Evolutionary conservation across 1,284 basidiomycete species (phyloP), one percentile per base, ranked within the genome.

Genomic region (Ustilago nuda): DNA sequence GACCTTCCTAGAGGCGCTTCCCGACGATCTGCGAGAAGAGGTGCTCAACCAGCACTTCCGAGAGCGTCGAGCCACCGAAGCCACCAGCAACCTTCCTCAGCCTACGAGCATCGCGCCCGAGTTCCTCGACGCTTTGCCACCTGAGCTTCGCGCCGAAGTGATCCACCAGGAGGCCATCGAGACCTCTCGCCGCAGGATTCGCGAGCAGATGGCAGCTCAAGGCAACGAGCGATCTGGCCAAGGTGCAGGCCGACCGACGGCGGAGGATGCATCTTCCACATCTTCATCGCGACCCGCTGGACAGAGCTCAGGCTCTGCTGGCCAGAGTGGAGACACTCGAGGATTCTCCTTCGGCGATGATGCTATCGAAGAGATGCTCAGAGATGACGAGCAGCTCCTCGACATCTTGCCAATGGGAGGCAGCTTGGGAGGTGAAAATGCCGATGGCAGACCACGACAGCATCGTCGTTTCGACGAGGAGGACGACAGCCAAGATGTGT

Each of bases 11-110:
- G 95, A 98, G 87, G 97, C 97, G 19, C 88, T 99, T 32, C 97
- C 97, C 0, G 97, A 99, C 84, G 96, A 99, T 78, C 97, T 99
- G 92, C 91, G 97, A 54, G 96, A 98, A 84, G 97, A 99, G 86
- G 95, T 99, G 33, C 89, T 99, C 59, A 96, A 96, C 84, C 97
- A 99, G 86, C 95, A 99, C 84, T 91, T 98, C 80, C 92, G 95
- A 13, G 96, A 98, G 83, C 84, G 81, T 70, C 92, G 93, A 17
- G 82, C 83, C 17, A 78, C 81, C 0, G 73, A 75, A 72, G 92
- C 93, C 5, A 90, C 93, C 1, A 82, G 83, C 15, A 71, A 65
- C 36, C 60, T 78, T 35, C 69, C 74, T 88, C 91, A 63, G 91
- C 91, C 41, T 88, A 91, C 94, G 0, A 92, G 92, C 80, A 96